Conservation (phyloP, 257 asterid species). For the Perilla frutescens region DNA sequence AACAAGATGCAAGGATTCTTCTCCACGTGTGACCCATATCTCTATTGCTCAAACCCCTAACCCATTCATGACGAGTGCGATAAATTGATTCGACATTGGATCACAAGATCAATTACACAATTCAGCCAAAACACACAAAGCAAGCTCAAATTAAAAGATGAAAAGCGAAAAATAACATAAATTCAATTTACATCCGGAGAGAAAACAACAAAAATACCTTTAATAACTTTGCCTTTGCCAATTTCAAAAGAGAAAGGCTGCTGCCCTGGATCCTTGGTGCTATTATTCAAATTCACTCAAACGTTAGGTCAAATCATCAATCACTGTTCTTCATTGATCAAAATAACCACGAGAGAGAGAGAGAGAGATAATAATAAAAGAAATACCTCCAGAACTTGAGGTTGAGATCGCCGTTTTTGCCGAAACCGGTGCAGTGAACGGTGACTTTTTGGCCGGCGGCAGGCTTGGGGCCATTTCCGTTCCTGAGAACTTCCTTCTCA, state of each 20-base stretch:
- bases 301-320: constrained; percentile 16
- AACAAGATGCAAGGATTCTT: not conserved
- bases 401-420: constrained; percentile 80
- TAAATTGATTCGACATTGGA: not conserved
- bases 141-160: not conserved
- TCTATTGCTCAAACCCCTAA: not conserved
- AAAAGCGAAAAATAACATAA: not conserved
- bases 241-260: constrained; percentile 82
- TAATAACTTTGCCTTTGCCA: constrained; percentile 85
- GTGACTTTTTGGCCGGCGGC: constrained; percentile 79
- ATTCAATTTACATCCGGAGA: not conserved
- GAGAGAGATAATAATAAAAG: not conserved
- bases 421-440: constrained; percentile 98
- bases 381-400: constrained; percentile 88
- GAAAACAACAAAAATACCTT: constrained; percentile 53
- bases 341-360: not conserved
- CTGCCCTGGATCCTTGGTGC: constrained; percentile 99
- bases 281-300: constrained; percentile 36
- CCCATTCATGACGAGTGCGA: not conserved
- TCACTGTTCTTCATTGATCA: not conserved
- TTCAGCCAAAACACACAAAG: constrained; percentile 2
- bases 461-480: constrained; percentile 88
- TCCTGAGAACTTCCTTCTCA: constrained; percentile 69
- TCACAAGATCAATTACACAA: constrained; percentile 1
- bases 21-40: not conserved